Evolutionary conservation across 78 protist genomes (phyloP).

Genomic region (Blattamonas nauphoetae): DNA sequence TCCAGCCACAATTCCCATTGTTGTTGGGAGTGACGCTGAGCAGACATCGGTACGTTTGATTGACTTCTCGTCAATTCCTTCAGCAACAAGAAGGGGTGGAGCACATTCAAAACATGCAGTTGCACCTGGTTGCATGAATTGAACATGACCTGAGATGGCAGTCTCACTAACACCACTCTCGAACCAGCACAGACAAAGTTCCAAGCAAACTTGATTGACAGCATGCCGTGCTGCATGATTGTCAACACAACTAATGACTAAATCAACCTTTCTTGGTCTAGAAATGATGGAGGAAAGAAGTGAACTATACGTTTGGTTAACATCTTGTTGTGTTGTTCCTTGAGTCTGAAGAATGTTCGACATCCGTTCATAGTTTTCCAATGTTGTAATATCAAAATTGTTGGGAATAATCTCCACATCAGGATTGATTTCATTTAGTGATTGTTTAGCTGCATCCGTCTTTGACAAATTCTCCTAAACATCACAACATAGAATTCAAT

Average conservation of each 20-base stretch:
- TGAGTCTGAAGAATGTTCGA: constrained; percentile 43
- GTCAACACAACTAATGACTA: constrained; percentile 90
- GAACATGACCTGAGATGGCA: constrained; percentile 94
- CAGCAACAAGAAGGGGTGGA: constrained; percentile 88
- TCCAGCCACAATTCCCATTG: constrained; percentile 90
- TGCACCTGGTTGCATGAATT: constrained; percentile 56
- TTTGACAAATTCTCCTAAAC: constrained; percentile 58
- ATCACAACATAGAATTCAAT: background rate
- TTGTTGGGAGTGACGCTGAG: constrained; percentile 93
- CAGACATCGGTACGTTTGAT: constrained; percentile 73
- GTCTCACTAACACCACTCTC: constrained; percentile 92
- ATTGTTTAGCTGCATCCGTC: constrained; percentile 59
- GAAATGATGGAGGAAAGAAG: background rate
- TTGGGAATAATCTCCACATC: constrained; percentile 68
- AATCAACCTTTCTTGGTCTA: constrained; percentile 40
- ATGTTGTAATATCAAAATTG: constrained; percentile 73
- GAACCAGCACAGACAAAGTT: constrained; percentile 65
- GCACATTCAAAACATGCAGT: constrained; percentile 46
- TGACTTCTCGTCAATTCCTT: constrained; percentile 62
- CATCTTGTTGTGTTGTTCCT: background rate
- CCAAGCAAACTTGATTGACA: constrained; percentile 63
- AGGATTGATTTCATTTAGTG: constrained; percentile 77
- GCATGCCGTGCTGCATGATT: constrained; percentile 79
- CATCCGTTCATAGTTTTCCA: constrained; percentile 63
- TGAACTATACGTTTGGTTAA: background rate